Conservation (phyloP, 257 asterid species). For the Solanum megistacrolobum region DNA sequence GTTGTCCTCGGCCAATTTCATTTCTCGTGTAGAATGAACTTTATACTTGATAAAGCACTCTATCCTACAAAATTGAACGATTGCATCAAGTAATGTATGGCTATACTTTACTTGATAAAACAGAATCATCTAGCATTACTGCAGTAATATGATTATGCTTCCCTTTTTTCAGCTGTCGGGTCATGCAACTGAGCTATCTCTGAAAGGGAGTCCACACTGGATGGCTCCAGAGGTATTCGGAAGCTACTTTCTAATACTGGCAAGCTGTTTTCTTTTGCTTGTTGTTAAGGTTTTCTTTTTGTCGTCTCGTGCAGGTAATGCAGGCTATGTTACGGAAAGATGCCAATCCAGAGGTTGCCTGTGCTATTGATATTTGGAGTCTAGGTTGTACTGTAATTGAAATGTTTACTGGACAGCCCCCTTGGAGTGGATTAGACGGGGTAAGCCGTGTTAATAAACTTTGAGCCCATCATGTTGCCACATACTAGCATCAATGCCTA, state of each 20-base stretch:
- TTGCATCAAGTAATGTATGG: neutral
- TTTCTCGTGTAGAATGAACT: neutral
- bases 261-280: neutral
- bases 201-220: conserved; percentile 93
- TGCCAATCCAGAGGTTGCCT: conserved; percentile 54
- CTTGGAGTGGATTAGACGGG: conserved; percentile 64
- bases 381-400: conserved; percentile 87
- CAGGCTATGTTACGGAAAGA: conserved; percentile 73
- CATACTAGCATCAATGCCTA: neutral
- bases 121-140: neutral
- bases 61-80: neutral
- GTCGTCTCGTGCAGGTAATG: conserved; percentile 36
- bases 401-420: conserved; percentile 82
- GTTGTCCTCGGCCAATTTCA: neutral
- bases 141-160: neutral
- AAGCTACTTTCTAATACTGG: neutral
- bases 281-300: neutral
- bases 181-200: conserved; percentile 36
- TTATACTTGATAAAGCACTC: neutral
- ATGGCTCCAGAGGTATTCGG: conserved; percentile 85
- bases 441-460: conserved; percentile 13
- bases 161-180: conserved; percentile 40
- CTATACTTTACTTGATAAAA: neutral
- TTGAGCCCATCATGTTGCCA: neutral
- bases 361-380: conserved; percentile 81